Evolutionary conservation across 1,284 basidiomycete genomes (phyloP).

Genomic region (Apiotrichum laibachii): DNA sequence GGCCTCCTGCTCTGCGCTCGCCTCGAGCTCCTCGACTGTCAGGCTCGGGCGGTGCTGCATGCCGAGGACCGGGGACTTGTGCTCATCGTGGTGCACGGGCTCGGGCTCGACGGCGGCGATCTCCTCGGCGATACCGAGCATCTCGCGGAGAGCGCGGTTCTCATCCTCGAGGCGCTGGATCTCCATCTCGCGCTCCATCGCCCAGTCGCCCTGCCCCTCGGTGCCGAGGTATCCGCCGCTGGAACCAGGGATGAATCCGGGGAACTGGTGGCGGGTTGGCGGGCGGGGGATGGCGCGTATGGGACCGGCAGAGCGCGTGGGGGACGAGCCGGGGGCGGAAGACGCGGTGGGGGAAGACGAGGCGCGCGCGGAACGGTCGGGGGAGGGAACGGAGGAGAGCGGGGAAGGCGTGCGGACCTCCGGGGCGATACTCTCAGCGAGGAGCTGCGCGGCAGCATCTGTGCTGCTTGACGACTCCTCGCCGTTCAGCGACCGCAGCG

Average conservation of each 20-base stretch:
- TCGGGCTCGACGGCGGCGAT: constrained; percentile 20
- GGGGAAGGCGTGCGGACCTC: neutral
- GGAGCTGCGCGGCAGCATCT: constrained; percentile 1
- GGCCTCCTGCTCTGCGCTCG: constrained; percentile 39
- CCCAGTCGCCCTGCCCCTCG: constrained; percentile 66
- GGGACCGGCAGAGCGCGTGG: neutral
- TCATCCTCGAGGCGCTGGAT: constrained; percentile 73
- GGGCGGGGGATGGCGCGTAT: constrained; percentile 19
- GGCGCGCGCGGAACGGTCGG: neutral
- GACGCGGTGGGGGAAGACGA: neutral
- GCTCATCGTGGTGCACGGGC: constrained; percentile 7
- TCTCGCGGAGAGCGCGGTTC: constrained; percentile 70
- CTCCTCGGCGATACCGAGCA: constrained; percentile 62
- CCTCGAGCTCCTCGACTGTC: constrained; percentile 43
- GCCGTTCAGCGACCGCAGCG: constrained; percentile 69
- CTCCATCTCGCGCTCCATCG: constrained; percentile 76
- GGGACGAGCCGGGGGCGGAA: neutral
- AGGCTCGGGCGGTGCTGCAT: constrained; percentile 33
- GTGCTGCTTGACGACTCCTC: constrained; percentile 55
- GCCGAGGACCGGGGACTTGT: constrained; percentile 7
- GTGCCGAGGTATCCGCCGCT: constrained; percentile 47
- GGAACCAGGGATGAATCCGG: constrained; percentile 38
- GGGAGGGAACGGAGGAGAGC: neutral
- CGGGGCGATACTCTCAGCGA: neutral
- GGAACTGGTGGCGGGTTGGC: constrained; percentile 23